Evolutionary conservation across 768 basidiomycete species (phyloP), one percentile per base, ranked within the genome.

Genomic region (Paxillus involutus): DNA sequence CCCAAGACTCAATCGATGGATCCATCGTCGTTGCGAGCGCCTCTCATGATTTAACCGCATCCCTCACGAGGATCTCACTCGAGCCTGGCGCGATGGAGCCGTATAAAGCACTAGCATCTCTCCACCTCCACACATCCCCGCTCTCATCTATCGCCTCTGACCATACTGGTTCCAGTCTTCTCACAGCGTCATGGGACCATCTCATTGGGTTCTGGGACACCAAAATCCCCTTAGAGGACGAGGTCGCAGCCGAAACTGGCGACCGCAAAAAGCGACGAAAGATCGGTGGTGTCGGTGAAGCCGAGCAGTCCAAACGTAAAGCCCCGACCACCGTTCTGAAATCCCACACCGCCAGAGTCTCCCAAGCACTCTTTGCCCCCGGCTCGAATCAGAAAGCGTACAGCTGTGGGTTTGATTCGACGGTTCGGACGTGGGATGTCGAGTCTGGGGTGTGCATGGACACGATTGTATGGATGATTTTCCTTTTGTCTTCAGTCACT

Each of bases 401-500:
- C 57, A 92, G 89, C 61, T 88, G 86, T 63, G 90, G 91, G 0
- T 91, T 92, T 64, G 95, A 97, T 71, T 96, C 94, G 29, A 92
- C 92, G 0, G 84, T 98, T 6, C 78, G 93, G 21, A 74, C 79
- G 2, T 99, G 96, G 96, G 93, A 97, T 63, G 76, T 88, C 3
- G 88, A 91, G 60, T 79, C 75, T 37, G 92, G 89, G 3, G 71
- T 91, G 6, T 93, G 88, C 55, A 75, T 78, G 0, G 67, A 80
- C 42, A 91, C 89, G 1, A 83, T 90, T 43, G 89, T 91, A 59
- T 55, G 86, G 75, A 37, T 10, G 11, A 50, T 59, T 44, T 33
- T 54, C 19, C 13, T 17, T 10, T 9, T 8, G 6, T 37, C 29
- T 30, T 36, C 16, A 17, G 39, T 30, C 6, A 3, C 13, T 21